Conservation (phyloP, 225 moss, liverwort and hornwort species). For the Bryoerythrophyllum caledonicum region DNA sequence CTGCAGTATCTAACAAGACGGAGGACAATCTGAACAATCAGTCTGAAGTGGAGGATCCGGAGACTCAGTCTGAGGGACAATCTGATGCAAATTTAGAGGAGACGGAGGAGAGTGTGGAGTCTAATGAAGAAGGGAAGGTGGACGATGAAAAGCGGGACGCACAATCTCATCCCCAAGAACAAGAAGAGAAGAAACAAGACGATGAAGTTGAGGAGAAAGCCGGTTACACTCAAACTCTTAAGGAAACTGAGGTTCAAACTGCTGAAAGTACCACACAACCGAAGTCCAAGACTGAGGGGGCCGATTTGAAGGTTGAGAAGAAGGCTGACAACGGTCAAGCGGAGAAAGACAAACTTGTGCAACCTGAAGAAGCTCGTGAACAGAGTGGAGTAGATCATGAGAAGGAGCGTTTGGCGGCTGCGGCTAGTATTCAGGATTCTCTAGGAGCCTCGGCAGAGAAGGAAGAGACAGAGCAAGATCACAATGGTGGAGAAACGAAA, state of each 20-base stretch:
- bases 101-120: not conserved
- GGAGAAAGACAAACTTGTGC: conserved; percentile 17
- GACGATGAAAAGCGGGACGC: conserved; percentile 5
- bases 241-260: conserved; percentile 4
- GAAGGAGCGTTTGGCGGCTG: conserved; percentile 26
- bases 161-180: conserved; percentile 2
- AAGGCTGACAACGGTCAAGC: conserved; percentile 14
- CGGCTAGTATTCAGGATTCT: conserved; percentile 6
- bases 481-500: not conserved
- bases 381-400: conserved; percentile 4
- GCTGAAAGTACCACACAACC: conserved; percentile 9
- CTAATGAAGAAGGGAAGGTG: conserved; percentile 18
- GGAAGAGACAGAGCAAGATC: conserved; percentile 16
- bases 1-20: not conserved
- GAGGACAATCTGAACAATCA: conserved; percentile 8
- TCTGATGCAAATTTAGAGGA: conserved; percentile 3
- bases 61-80: conserved; percentile 16
- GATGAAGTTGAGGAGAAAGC: conserved; percentile 12
- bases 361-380: conserved; percentile 5
- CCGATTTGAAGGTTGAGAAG: conserved; percentile 1
- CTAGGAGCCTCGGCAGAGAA: conserved; percentile 12
- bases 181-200: conserved; percentile 20
- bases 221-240: conserved; percentile 1
- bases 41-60: conserved; percentile 15
- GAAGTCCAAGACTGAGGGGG: conserved; percentile 20